phyloP scores from a whole-genome alignment of 2,329 filamentous ascomycete species.

The Aspergillus costaricaensis region DNA sequence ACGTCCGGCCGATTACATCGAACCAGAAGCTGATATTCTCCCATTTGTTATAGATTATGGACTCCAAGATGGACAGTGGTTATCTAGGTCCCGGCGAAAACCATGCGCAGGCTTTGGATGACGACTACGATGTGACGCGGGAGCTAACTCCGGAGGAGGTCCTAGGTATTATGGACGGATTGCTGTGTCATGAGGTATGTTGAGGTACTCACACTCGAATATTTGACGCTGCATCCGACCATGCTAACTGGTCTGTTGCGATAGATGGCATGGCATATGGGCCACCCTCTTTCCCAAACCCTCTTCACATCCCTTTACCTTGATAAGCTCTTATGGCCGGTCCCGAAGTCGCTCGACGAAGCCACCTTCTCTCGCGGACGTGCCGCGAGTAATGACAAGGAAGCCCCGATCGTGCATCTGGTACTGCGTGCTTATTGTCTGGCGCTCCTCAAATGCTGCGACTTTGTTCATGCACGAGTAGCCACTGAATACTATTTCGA shows the following conservation, averaged over 20 bases:
- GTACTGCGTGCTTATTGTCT: slow-evolving; percentile 84
- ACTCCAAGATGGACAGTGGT: slow-evolving; percentile 98
- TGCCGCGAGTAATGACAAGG: slow-evolving; percentile 22
- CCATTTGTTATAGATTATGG: slow-evolving; percentile 74
- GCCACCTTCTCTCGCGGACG: slow-evolving; percentile 58
- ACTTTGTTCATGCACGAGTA: slow-evolving; percentile 74
- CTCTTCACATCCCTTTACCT: slow-evolving; percentile 91
- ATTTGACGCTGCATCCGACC: neutral
- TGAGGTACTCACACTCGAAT: neutral
- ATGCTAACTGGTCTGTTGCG: slow-evolving; percentile 14
- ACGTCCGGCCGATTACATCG: neutral
- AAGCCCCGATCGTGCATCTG: slow-evolving; percentile 56
- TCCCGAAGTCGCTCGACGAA: slow-evolving; percentile 64
- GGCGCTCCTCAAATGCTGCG: slow-evolving; percentile 78
- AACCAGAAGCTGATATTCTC: slow-evolving; percentile 18
- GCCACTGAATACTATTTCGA: slow-evolving; percentile 88
- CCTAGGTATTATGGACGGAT: slow-evolving; percentile 89
- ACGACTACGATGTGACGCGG: slow-evolving; percentile 73
- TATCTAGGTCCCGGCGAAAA: slow-evolving; percentile 72
- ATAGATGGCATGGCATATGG: slow-evolving; percentile 93
- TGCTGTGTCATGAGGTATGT: slow-evolving; percentile 80
- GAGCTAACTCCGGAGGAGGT: slow-evolving; percentile 74
- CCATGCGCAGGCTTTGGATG: slow-evolving; percentile 64
- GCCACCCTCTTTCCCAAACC: slow-evolving; percentile 93
- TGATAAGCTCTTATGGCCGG: slow-evolving; percentile 75